Evolutionary conservation across 108 stramenopile genomes (phyloP).

Genomic region (Cylindrotheca fusiformis): DNA sequence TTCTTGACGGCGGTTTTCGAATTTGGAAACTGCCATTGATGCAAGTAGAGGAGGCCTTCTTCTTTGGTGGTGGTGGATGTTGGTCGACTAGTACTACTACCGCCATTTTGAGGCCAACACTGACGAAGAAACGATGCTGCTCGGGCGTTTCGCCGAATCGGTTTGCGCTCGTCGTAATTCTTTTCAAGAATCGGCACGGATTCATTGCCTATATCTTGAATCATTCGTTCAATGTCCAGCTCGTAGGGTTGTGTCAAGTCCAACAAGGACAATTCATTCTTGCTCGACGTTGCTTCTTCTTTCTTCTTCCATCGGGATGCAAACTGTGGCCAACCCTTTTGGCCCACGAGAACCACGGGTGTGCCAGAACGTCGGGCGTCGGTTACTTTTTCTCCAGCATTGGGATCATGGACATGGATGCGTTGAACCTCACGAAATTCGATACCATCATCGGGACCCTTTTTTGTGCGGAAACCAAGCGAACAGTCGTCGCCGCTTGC

Average conservation of each 20-base stretch:
- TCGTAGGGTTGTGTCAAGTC: conserved; percentile 30
- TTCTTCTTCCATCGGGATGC: conserved; percentile 50
- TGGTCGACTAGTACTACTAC: not conserved
- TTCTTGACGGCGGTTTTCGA: conserved; percentile 58
- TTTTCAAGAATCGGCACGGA: conserved; percentile 65
- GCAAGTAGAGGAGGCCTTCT: conserved; percentile 56
- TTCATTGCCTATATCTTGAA: conserved; percentile 67
- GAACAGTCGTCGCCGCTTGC: too few relatives aligned
- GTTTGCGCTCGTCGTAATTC: conserved; percentile 67
- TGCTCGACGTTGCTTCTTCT: not conserved
- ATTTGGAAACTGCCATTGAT: conserved; percentile 89
- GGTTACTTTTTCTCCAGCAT: conserved; percentile 43
- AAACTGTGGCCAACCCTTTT: conserved; percentile 76
- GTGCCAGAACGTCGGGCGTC: conserved; percentile 62
- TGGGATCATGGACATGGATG: conserved; percentile 47
- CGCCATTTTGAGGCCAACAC: conserved; percentile 48
- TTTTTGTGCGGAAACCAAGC: too few relatives aligned
- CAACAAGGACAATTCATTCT: too few relatives aligned
- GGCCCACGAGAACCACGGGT: conserved; percentile 70
- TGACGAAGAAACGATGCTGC: conserved; percentile 61
- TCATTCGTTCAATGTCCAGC: conserved; percentile 55
- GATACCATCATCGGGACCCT: too few relatives aligned
- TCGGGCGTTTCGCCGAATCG: conserved; percentile 48
- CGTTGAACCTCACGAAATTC: conserved; percentile 47
- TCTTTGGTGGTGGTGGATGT: conserved; percentile 6